A percentile compares a stretch with the other conserved stretches of the same genome.
Conservation (phyloP, 2,329 filamentous ascomycete genomes). For the Colletotrichum godetiae region DNA sequence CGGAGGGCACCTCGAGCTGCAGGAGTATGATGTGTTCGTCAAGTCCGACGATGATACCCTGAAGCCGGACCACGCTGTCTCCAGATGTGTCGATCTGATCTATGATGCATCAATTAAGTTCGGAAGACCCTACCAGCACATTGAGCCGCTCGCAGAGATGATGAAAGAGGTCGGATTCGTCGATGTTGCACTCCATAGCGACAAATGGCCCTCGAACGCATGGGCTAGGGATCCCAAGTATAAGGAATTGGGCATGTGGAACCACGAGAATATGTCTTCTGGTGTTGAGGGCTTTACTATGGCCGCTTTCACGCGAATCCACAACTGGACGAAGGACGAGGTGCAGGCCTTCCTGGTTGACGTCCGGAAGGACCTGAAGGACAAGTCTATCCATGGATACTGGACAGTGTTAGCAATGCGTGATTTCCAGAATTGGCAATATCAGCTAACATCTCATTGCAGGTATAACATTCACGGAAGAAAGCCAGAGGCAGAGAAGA, state of each 20-base stretch:
- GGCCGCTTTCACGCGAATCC: conserved; percentile 48
- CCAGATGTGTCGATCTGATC: conserved; percentile 38
- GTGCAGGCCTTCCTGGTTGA: conserved; percentile 47
- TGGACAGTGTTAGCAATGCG: conserved; percentile 48
- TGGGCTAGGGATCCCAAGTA: conserved; percentile 58
- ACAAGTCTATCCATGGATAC: conserved; percentile 48
- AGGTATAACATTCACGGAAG: neutral
- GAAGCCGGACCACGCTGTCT: conserved; percentile 26
- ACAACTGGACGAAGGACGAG: conserved; percentile 47
- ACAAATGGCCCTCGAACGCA: conserved; percentile 53
- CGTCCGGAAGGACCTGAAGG: conserved; percentile 46
- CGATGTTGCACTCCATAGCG: conserved; percentile 54
- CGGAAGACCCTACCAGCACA: conserved; percentile 42
- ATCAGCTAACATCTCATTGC: neutral
- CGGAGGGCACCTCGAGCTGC: conserved; percentile 46
- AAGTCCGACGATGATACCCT: conserved; percentile 51
- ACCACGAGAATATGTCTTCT: conserved; percentile 44
- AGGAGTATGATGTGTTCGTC: conserved; percentile 47
- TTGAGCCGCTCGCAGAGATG: conserved; percentile 43
- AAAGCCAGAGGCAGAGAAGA: neutral
- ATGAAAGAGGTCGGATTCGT: conserved; percentile 59
- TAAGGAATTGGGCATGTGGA: conserved; percentile 56
- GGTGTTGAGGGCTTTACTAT: conserved; percentile 50
- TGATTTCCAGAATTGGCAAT: neutral
- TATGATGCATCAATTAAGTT: conserved; percentile 43